These are phyloP conservation scores for Reutealis trisperma DNA, from an alignment of 345 rosid genomes.

Conservation along the genomic window DNA sequence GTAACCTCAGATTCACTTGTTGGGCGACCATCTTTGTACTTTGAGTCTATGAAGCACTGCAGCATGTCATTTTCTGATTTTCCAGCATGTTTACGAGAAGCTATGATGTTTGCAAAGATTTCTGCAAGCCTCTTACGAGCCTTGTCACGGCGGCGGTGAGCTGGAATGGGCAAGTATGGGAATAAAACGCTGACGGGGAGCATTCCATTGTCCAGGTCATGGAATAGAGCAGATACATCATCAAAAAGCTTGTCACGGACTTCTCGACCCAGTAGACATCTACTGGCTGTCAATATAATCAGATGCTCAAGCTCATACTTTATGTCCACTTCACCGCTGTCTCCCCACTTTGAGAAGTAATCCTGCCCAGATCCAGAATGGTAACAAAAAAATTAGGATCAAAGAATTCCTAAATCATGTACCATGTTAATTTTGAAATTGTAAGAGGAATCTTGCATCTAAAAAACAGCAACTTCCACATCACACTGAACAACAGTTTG, in stretches of 20 bases:
- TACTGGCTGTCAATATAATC: constrained; percentile 96
- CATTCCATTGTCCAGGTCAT: constrained; percentile 97
- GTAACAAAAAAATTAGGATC: constrained; percentile 12
- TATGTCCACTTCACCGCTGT: constrained; percentile 85
- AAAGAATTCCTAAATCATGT: neutral
- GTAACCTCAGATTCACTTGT: constrained; percentile 90
- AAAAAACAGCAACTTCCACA: neutral
- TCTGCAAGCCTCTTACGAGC: constrained; percentile 83
- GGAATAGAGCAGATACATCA: constrained; percentile 91
- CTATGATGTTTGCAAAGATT: constrained; percentile 71
- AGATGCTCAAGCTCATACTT: constrained; percentile 91
- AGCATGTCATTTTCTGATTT: constrained; percentile 88
- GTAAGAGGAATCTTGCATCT: neutral
- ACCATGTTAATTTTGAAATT: neutral
- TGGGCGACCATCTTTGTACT: constrained; percentile 86
- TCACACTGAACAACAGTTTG: neutral
- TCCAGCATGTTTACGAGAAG: constrained; percentile 68
- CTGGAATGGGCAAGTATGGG: constrained; percentile 91
- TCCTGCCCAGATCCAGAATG: constrained; percentile 51
- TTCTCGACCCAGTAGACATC: constrained; percentile 91
- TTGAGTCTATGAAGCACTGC: constrained; percentile 94
- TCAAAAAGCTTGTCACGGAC: constrained; percentile 94
- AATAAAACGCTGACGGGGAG: constrained; percentile 90
- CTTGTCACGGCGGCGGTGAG: constrained; percentile 87
- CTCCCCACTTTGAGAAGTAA: constrained; percentile 94